Evolutionary conservation across 1,284 basidiomycete species (phyloP).

Genomic region (Cystobasidium sp.): DNA sequence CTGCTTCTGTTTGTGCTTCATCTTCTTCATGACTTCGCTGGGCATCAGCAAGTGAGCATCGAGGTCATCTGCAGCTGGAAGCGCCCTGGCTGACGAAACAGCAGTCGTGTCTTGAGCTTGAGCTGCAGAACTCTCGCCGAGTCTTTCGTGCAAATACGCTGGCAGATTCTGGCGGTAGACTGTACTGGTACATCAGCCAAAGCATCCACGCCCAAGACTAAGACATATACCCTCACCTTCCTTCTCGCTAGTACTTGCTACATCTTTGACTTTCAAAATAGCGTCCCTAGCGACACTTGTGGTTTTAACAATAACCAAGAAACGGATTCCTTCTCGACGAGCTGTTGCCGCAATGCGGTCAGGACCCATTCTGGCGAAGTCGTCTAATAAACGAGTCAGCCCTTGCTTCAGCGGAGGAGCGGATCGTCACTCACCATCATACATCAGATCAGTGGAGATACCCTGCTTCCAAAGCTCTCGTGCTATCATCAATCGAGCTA

Average conservation of each 20-base stretch:
- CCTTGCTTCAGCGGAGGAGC: too few relatives aligned
- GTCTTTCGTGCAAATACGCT: constrained; percentile 44
- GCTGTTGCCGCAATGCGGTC: constrained; percentile 51
- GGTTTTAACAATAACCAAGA: constrained; percentile 53
- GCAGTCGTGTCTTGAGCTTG: constrained; percentile 7
- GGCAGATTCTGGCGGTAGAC: constrained; percentile 49
- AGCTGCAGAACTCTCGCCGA: constrained; percentile 38
- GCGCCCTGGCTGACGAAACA: constrained; percentile 1
- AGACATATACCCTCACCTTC: constrained; percentile 7
- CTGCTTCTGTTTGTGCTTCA: constrained; percentile 50
- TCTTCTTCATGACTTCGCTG: constrained; percentile 50
- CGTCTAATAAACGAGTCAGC: constrained; percentile 42
- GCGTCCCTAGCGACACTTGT: constrained; percentile 29
- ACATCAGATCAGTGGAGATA: constrained; percentile 61
- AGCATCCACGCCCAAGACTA: background rate
- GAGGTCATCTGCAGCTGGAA: constrained; percentile 35
- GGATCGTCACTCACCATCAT: background rate
- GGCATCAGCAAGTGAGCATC: constrained; percentile 46
- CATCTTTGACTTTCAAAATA: constrained; percentile 36
- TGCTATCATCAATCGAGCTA: constrained; percentile 60
- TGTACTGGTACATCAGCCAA: constrained; percentile 19
- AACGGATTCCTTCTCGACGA: constrained; percentile 51
- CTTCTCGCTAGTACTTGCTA: constrained; percentile 29
- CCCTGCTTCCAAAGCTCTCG: constrained; percentile 63
- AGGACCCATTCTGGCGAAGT: constrained; percentile 48